Base-by-base conservation (phyloP, 179 eudicot genomes). In the Spinacia oleracea region DNA sequence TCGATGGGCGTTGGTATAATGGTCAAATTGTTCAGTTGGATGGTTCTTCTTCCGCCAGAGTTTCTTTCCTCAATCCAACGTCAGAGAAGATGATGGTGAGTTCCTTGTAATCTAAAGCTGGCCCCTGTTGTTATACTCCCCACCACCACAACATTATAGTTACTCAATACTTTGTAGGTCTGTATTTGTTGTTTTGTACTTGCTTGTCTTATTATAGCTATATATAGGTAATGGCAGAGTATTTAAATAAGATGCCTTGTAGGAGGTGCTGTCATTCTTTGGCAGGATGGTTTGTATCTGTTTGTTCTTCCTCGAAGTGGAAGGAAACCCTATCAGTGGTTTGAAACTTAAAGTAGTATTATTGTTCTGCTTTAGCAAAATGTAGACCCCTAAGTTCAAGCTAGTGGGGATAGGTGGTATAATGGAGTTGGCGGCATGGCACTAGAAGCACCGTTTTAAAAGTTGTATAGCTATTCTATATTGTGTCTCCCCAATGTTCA, bases 1-100 rank as follows among this genome's bases (percentile, higher is more conserved):
- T 87, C 81, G 91, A 95, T 86, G 98, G 98, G 29, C 93, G 89
- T 45, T 93, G 98, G 97, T 93, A 95, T 79, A 82, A 87, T 85
- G 98, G 98, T 59, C 82, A 86, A 55, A 66, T 95, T 73, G 75
- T 90, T 66, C 89, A 86, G 48, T 48, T 90, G 86, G 88, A 89
- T 67, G 92, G 90, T 63, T 78, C 84, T 70, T 77, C 84, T 70
- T 83, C 74, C 35, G 98, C 95, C 55, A 91, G 88, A 79, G 84
- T 95, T 81, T 84, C 93, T 79, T 93, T 90, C 83, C 93, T 93
- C 70, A 89, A 86, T 64, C 98, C 98, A 58, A 91, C 92, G 31
- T 87, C 97, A 21, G 98, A 91, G 84, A 91, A 84, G 77, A 91
- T 86, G 92, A 66, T 88, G 97, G 98, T 94, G 88, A 80, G 97